phyloP scores from a whole-genome alignment of 768 basidiomycete genomes.

The Pisolithus tinctorius region DNA sequence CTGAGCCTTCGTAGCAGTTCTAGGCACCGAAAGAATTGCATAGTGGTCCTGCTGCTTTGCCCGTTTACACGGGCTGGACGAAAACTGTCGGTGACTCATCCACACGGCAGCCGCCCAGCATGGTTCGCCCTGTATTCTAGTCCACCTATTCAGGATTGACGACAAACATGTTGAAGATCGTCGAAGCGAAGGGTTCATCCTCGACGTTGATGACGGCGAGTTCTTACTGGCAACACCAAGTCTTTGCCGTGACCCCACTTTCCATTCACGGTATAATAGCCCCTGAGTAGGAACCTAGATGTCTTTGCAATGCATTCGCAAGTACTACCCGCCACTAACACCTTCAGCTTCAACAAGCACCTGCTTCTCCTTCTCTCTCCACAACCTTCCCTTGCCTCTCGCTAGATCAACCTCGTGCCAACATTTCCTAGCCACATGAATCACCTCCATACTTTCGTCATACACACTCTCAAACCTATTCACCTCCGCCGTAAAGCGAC shows the following conservation, averaged over 20 bases:
- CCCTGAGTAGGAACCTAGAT: not conserved
- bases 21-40: conserved; percentile 19
- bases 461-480: conserved; percentile 44
- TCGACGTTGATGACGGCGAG: not conserved
- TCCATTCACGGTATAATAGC: not conserved
- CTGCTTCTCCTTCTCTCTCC: conserved; percentile 50
- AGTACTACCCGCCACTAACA: not conserved
- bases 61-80: conserved; percentile 10
- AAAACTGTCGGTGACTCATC: conserved; percentile 10
- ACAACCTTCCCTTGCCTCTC: conserved; percentile 69
- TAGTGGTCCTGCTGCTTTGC: conserved; percentile 21
- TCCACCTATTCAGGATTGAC: not conserved
- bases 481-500: conserved; percentile 39
- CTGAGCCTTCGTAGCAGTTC: conserved; percentile 25
- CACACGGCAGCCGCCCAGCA: not conserved
- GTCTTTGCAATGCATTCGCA: not conserved
- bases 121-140: not conserved
- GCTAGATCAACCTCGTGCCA: conserved; percentile 67
- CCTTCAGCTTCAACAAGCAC: not conserved
- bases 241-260: not conserved
- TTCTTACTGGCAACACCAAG: too few relatives aligned
- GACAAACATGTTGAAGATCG: not conserved
- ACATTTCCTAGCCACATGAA: conserved; percentile 43
- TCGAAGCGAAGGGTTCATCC: not conserved
- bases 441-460: conserved; percentile 39